These are phyloP conservation scores for Coniochaeta prunicola DNA, from an alignment of 2,329 filamentous ascomycete genomes.

Conservation along the genomic window DNA sequence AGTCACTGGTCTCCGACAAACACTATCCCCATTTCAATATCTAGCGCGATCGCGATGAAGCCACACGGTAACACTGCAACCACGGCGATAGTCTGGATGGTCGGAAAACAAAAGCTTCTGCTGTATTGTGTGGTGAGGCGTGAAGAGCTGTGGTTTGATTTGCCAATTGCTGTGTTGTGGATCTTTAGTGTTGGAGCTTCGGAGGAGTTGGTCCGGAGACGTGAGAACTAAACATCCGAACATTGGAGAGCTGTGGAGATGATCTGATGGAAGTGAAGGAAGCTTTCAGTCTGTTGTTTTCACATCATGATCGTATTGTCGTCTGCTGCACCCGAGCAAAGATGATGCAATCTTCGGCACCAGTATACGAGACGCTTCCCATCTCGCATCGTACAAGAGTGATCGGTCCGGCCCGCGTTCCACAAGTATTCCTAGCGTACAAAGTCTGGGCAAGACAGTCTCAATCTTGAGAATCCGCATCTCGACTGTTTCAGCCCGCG, in stretches of 20 bases:
- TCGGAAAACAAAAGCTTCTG: background rate
- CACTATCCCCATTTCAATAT: background rate
- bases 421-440: background rate
- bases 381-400: background rate
- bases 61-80: background rate
- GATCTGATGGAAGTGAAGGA: background rate
- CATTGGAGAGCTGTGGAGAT: background rate
- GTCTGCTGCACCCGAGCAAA: background rate
- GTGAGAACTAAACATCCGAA: background rate
- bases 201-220: background rate
- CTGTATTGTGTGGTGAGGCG: background rate
- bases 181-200: background rate
- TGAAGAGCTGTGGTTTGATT: background rate
- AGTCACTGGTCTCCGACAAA: background rate
- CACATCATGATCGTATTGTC: background rate
- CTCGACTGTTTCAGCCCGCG: background rate
- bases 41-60: background rate
- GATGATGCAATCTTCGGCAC: background rate
- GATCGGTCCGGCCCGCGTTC: background rate
- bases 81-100: background rate
- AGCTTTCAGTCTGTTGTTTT: background rate
- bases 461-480: background rate
- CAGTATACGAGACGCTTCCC: background rate
- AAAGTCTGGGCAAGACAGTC: background rate
- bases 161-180: background rate